phyloP scores from a whole-genome alignment of 176 grass and related monocot genomes.

The Saccharum spontaneum region DNA sequence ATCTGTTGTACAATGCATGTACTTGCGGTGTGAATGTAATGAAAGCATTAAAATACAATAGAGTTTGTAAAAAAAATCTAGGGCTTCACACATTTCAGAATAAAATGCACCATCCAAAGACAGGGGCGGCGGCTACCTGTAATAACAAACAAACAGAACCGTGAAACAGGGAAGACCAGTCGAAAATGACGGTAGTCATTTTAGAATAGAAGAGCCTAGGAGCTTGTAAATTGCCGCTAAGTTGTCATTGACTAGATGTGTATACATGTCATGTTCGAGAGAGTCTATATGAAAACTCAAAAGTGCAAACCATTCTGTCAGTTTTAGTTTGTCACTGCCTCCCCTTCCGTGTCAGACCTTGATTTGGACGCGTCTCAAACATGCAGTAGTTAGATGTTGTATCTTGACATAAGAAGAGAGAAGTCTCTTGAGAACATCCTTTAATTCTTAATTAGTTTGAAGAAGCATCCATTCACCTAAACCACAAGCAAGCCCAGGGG shows the following conservation, averaged over 20 bases:
- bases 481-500: not conserved
- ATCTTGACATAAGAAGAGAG: not conserved
- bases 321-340: not conserved
- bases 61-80: not conserved
- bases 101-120: no score
- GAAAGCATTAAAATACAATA: no score
- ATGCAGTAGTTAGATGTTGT: not conserved
- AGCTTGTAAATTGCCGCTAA: not conserved
- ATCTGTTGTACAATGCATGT: no score
- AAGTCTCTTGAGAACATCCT: not conserved
- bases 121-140: no score
- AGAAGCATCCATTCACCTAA: slow-evolving; percentile 23
- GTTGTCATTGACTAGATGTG: not conserved
- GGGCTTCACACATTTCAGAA: no score
- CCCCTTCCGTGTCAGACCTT: not conserved
- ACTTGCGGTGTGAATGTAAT: no score
- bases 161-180: no score
- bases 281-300: not conserved
- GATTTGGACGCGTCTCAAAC: not conserved
- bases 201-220: not conserved
- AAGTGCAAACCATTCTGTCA: not conserved
- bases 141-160: no score
- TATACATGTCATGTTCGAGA: not conserved
- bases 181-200: not conserved
- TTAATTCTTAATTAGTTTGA: not conserved